Conservation (phyloP, 768 basidiomycete genomes). For the Agrocybe praecox region DNA sequence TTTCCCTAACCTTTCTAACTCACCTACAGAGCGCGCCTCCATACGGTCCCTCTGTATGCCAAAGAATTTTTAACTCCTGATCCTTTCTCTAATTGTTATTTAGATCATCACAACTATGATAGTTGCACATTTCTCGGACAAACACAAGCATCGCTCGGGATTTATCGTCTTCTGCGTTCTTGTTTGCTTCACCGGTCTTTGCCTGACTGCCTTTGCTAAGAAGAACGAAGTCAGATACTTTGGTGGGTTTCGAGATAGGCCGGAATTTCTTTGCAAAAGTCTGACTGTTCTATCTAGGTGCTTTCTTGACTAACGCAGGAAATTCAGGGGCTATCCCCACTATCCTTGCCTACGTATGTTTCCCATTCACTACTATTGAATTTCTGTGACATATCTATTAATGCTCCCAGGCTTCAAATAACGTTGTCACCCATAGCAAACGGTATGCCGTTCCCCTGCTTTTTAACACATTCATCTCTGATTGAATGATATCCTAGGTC, state of each 20-base stretch:
- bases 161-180: slow-evolving; percentile 41
- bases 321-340: slow-evolving; percentile 45
- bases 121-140: slow-evolving; percentile 50
- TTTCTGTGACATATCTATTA: not conserved
- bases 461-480: too few relatives aligned
- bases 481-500: too few relatives aligned
- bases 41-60: slow-evolving; percentile 43
- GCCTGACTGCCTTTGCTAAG: slow-evolving; percentile 39
- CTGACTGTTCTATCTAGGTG: slow-evolving; percentile 27
- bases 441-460: slow-evolving; percentile 31
- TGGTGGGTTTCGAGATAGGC: slow-evolving; percentile 26
- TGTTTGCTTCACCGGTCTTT: slow-evolving; percentile 40
- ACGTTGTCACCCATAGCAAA: slow-evolving; percentile 51
- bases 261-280: not conserved
- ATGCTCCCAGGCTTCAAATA: slow-evolving; percentile 37
- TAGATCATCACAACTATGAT: slow-evolving; percentile 41
- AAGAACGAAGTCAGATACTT: slow-evolving; percentile 42
- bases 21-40: slow-evolving; percentile 43
- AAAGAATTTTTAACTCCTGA: not conserved
- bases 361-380: not conserved
- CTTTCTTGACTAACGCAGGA: slow-evolving; percentile 45
- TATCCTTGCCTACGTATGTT: slow-evolving; percentile 44
- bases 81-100: slow-evolving; percentile 1
- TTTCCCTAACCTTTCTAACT: slow-evolving; percentile 1
- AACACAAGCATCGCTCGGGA: slow-evolving; percentile 39